A percentile compares a stretch with the other conserved stretches of the same genome.
Evolutionary conservation across 495 filamentous ascomycete genomes (phyloP).

Genomic region (Immersiella caudata): DNA sequence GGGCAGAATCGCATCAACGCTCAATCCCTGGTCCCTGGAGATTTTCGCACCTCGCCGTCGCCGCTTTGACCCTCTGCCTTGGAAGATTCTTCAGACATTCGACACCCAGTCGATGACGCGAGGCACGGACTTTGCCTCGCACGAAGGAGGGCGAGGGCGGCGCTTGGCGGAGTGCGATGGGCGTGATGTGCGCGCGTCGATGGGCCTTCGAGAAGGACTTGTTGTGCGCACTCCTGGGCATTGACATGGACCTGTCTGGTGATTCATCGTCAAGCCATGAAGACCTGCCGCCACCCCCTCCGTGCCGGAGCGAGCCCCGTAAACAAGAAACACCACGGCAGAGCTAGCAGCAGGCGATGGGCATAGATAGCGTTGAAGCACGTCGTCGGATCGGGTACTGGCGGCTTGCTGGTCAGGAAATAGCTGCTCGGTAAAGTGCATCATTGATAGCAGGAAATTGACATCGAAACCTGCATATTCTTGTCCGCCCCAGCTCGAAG

Average conservation of each 20-base stretch:
- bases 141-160: slow-evolving; percentile 4
- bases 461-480: background rate
- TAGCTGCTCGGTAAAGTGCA: background rate
- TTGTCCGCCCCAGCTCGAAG: background rate
- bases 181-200: background rate
- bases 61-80: slow-evolving; percentile 39
- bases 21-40: slow-evolving; percentile 28
- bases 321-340: too few relatives aligned
- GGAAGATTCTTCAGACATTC: slow-evolving; percentile 41
- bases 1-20: slow-evolving; percentile 20
- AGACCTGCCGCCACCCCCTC: background rate
- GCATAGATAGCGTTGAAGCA: background rate
- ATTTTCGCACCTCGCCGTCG: slow-evolving; percentile 21
- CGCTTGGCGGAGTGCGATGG: slow-evolving; percentile 5
- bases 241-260: slow-evolving; percentile 26
- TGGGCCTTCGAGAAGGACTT: slow-evolving; percentile 1
- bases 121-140: slow-evolving; percentile 16
- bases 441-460: slow-evolving; percentile 2
- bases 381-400: background rate
- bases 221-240: background rate
- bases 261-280: slow-evolving; percentile 29
- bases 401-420: background rate
- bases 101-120: slow-evolving; percentile 34
- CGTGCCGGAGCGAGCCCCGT: too few relatives aligned
- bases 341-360: background rate